Evolutionary conservation across 2,329 filamentous ascomycete genomes (phyloP), one percentile per base, ranked within the genome.

Genomic region (Biscogniauxia mediterranea): DNA sequence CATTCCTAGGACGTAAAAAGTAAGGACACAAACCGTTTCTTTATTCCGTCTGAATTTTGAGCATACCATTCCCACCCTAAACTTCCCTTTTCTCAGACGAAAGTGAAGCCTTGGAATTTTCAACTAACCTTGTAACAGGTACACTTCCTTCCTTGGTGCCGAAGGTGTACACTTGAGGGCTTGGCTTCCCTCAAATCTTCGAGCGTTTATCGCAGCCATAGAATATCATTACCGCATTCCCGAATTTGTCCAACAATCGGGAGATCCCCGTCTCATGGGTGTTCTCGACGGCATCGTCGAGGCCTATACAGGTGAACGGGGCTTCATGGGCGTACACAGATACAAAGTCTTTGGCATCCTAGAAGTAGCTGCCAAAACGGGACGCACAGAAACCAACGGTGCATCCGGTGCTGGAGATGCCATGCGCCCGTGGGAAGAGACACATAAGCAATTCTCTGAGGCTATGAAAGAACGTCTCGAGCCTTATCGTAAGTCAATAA

Each of bases 291-390:
- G 82, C 0, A 83, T 84, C 2, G 77, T 85, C 1, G 83, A 85
- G 66, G 81, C 82, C 0, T 85, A 84, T 63, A 80, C 81, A 0
- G 83, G 82, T 0, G 82, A 84, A 64, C 75, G 82, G 20, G 82
- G 83, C 0, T 85, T 84, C 67, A 83, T 85, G 82, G 82, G 83
- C 5, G 80, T 79, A 0, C 82, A 85, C 65, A 73, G 82, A n/a
- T 84, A 84, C 69, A 85, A 85, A 66, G 82, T 85, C 4, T 85
- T 83, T 63, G 83, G 82, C 1, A 81, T 85, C 26, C 77, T 84
- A 0, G 82, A 84, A 60, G 78, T 83, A 15, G 82, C 82, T 1
- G 79, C 77, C 50, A 84, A 85, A 69, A 82, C 80, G 0, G 82
- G 82, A 2, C 76, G 82, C 3, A 80, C 81, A 0, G 82, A 79